Base-by-base conservation (phyloP, 257 asterid genomes). In the Fraxinus americana region DNA sequence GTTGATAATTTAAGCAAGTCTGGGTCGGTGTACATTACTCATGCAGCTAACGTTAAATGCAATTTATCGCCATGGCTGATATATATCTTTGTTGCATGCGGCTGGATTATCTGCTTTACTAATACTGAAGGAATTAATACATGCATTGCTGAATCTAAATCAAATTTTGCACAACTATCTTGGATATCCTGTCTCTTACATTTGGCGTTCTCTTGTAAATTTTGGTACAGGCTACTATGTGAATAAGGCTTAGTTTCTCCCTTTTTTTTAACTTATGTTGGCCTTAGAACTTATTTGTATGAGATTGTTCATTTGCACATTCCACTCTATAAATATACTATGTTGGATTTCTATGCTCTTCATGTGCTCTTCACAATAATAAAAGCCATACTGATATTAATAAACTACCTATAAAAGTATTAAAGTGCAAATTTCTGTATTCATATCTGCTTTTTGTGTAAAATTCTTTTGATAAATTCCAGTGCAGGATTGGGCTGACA, bases 401-500 rank as follows among this genome's bases (percentile, higher is more conserved):
- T 73, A 17, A 61, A 45, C 39, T 36, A 17, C 66, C 68, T 68
- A 16, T 66, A 13, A 11, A 30, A 23, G 4, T 75, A 35, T 39
- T 43, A 48, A 11, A 43, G 57, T 39, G 45, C 67, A 54, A 72
- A 30, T 35, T 27, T 76, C 63, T 73, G 45, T 54, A 36, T 63
- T 41, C 41, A 70, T 65, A 35, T 70, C 70, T 72, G 78, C 75
- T 82, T 85, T 68, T 77, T 76, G 39, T 78, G 75, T 79, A 76
- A 86, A 90, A 83, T 79, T 83, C 66, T 75, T 89, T 88, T 92
- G 92, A 92, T 91, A 82, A 82, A 90, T 74, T 84, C 88, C 97
- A 91, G 96, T 92, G 92, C 97, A 96, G 99, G 99, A 96, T 82
- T 96, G 99, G 99, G 99, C 98, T 78, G 97, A 93, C 82, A 96